These are phyloP conservation scores for Paraurostyla sp. DNA, from an alignment of 73 alveolate genomes.

Conservation along the genomic window DNA sequence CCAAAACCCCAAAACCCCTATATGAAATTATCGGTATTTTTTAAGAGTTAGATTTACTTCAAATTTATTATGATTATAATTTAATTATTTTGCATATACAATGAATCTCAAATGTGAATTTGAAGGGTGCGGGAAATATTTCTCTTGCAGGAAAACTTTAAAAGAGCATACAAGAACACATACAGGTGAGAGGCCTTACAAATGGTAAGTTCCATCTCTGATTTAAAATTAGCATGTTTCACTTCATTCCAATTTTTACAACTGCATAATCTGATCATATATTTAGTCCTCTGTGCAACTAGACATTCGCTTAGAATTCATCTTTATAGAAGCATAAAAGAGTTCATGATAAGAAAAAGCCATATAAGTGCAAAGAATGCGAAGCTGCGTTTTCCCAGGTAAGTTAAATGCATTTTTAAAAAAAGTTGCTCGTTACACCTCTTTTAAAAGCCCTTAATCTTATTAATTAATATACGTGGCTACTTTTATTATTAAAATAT, in stretches of 20 bases:
- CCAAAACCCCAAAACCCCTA: background rate
- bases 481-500: background rate
- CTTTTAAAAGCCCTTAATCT: background rate
- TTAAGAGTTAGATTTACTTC: background rate
- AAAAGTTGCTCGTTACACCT: background rate
- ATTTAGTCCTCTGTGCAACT: too few species aligned
- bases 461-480: background rate
- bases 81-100: background rate
- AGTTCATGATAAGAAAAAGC: slow-evolving; percentile 49
- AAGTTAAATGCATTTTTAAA: background rate
- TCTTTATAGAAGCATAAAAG: slow-evolving; percentile 77
- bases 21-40: background rate
- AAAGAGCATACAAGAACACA: slow-evolving; percentile 92
- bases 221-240: background rate
- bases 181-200: slow-evolving; percentile 95
- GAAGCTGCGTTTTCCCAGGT: slow-evolving; percentile 30
- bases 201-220: slow-evolving; percentile 79
- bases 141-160: slow-evolving; percentile 88
- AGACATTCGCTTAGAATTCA: slow-evolving; percentile 65
- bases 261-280: background rate
- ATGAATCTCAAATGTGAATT: slow-evolving; percentile 71
- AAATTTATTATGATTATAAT: background rate
- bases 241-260: background rate
- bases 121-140: slow-evolving; percentile 89
- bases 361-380: slow-evolving; percentile 48